phyloP scores from a whole-genome alignment of 2,329 filamentous ascomycete species.

The Aspergillus terreus region DNA sequence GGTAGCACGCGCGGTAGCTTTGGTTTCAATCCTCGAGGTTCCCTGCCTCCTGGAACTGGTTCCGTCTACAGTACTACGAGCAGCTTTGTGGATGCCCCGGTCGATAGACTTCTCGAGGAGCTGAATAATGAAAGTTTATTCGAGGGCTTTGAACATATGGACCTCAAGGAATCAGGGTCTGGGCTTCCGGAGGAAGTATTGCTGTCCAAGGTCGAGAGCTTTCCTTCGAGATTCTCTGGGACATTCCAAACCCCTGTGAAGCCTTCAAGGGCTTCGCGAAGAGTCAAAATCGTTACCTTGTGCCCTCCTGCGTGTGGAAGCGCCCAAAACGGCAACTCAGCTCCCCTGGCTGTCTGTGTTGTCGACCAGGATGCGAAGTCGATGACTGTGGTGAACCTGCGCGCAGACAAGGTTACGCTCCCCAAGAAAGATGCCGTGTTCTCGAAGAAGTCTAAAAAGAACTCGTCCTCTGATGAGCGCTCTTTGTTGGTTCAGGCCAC shows the following conservation, averaged over 20 bases:
- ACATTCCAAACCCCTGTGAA: conserved; percentile 25
- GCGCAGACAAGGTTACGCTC: conserved; percentile 45
- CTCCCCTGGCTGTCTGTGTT: conserved; percentile 55
- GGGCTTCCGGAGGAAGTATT: conserved; percentile 69
- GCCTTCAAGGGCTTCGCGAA: conserved; percentile 18
- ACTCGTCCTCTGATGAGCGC: conserved; percentile 18
- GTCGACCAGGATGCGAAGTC: conserved; percentile 66
- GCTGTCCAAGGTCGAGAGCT: conserved; percentile 66
- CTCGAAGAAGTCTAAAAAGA: conserved; percentile 24
- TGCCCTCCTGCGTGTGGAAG: conserved; percentile 41
- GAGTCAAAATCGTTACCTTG: conserved; percentile 60
- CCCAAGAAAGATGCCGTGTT: conserved; percentile 24
- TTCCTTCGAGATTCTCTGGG: conserved; percentile 52
- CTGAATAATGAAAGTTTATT: conserved; percentile 59
- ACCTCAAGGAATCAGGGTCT: conserved; percentile 68
- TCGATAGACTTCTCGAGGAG: conserved; percentile 68
- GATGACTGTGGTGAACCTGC: conserved; percentile 63
- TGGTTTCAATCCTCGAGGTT: conserved; percentile 51
- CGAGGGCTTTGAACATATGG: conserved; percentile 69
- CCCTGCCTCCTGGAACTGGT: conserved; percentile 50
- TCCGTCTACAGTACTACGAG: conserved; percentile 50
- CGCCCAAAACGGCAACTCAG: conserved; percentile 28
- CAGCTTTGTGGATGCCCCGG: conserved; percentile 64
- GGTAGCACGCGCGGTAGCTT: conserved; percentile 63
- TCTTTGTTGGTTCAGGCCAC: conserved; percentile 34